Percentiles rank a stretch among this genome's conserved stretches.
Evolutionary conservation across 2,329 filamentous ascomycete genomes (phyloP).

Genomic region (Neopestalotiopsis clavispora): DNA sequence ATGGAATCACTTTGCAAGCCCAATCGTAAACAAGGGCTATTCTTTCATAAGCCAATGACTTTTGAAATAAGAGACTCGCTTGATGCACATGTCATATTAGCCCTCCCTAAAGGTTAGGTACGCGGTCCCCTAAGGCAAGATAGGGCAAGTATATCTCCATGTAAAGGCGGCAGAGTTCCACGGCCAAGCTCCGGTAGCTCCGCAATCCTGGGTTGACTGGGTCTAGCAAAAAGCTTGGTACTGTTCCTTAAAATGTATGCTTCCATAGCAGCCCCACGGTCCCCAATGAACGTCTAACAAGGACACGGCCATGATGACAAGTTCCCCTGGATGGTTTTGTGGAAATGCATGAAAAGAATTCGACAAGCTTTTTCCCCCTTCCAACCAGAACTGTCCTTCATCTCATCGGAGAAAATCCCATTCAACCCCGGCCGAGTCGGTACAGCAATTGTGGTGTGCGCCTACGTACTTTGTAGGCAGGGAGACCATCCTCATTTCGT

Average conservation of each 20-base stretch:
- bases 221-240: neutral
- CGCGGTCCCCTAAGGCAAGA: neutral
- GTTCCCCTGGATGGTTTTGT: neutral
- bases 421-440: neutral
- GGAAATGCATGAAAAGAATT: neutral
- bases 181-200: neutral
- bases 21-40: no score
- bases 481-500: neutral
- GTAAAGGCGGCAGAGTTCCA: neutral
- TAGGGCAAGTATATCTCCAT: neutral
- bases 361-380: neutral
- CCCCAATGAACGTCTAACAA: neutral
- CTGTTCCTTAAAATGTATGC: neutral
- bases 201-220: neutral
- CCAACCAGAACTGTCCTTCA: neutral
- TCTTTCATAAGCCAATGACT: neutral
- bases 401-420: neutral
- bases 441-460: neutral
- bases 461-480: neutral
- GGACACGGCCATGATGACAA: neutral
- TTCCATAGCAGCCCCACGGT: neutral
- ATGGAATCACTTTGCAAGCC: no score
- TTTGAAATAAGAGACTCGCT: neutral
- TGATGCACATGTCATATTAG: neutral
- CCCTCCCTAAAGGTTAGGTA: no score